phyloP scores from a whole-genome alignment of 2,329 filamentous ascomycete genomes.

The Colletotrichum zoysiae region DNA sequence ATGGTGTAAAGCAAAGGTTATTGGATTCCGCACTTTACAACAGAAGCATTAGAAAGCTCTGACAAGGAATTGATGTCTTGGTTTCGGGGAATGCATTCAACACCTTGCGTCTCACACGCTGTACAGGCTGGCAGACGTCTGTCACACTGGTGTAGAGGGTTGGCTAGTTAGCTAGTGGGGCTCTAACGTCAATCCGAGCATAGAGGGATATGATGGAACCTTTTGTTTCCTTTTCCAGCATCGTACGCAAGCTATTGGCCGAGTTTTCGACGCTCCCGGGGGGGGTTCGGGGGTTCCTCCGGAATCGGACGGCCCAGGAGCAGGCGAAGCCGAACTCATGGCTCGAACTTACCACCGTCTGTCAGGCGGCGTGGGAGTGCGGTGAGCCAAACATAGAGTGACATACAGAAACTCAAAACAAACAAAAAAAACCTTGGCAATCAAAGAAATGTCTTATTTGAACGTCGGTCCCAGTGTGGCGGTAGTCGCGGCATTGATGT shows the following conservation, averaged over 20 bases:
- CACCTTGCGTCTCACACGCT: constrained; percentile 13
- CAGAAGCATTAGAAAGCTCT: constrained; percentile 29
- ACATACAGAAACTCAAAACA: not conserved
- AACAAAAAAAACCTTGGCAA: no score
- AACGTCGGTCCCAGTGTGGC: not conserved
- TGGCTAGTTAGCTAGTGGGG: not conserved
- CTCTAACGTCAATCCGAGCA: not conserved
- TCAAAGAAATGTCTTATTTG: not conserved
- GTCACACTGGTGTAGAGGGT: constrained; percentile 24
- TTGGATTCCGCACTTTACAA: constrained; percentile 13
- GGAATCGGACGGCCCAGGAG: constrained; percentile 4
- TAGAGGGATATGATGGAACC: not conserved
- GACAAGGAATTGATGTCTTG: constrained; percentile 26
- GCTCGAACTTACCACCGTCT: not conserved
- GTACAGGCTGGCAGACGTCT: constrained; percentile 26
- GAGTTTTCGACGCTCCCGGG: constrained; percentile 1
- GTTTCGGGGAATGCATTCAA: constrained; percentile 21
- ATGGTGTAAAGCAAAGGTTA: not conserved
- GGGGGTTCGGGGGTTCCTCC: not conserved
- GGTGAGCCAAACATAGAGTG: not conserved
- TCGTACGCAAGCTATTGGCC: constrained; percentile 29
- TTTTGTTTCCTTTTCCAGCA: constrained; percentile 39
- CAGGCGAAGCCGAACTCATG: constrained; percentile 14
- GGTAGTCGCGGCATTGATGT: not conserved
- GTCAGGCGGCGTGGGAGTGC: not conserved